phyloP scores from a whole-genome alignment of 345 rosid genomes.

The Bruguiera parviflora region DNA sequence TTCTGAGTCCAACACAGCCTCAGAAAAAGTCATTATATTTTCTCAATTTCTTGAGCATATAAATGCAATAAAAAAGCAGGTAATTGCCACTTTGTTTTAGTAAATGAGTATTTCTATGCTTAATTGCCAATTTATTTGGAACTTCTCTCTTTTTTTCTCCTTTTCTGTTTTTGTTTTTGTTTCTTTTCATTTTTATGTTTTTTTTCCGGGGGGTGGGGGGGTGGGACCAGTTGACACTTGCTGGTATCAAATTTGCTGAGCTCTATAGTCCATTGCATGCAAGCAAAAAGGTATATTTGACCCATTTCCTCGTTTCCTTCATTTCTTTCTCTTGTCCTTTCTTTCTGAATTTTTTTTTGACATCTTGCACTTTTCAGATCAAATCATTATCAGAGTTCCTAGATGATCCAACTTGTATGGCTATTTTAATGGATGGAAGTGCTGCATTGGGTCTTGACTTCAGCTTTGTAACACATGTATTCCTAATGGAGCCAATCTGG shows the following conservation, averaged over 20 bases:
- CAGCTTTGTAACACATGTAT: constrained; percentile 86
- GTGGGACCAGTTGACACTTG: constrained; percentile 52
- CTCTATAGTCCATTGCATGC: constrained; percentile 90
- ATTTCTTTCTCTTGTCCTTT: background rate
- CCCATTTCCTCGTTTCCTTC: background rate
- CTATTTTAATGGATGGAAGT: constrained; percentile 95
- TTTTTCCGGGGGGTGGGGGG: background rate
- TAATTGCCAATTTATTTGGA: background rate
- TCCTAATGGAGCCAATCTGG: constrained; percentile 97
- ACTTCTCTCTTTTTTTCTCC: background rate
- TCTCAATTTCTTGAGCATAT: constrained; percentile 98
- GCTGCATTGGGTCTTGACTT: constrained; percentile 95
- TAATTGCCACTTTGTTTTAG: constrained; percentile 27
- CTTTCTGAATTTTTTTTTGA: constrained; percentile 6
- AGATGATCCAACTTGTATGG: constrained; percentile 67
- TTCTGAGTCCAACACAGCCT: constrained; percentile 28
- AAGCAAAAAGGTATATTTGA: constrained; percentile 55
- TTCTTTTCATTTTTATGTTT: background rate
- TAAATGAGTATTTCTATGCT: background rate
- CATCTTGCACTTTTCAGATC: constrained; percentile 41
- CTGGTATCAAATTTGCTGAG: constrained; percentile 75
- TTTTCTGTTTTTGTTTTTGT: background rate
- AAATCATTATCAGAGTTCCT: constrained; percentile 66
- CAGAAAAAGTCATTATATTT: constrained; percentile 79
- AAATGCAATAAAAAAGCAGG: constrained; percentile 86